A percentile compares a stretch with the other conserved stretches of the same genome.
Evolutionary conservation across 306 rosid genomes (phyloP).

Genomic region (Geum urbanum): DNA sequence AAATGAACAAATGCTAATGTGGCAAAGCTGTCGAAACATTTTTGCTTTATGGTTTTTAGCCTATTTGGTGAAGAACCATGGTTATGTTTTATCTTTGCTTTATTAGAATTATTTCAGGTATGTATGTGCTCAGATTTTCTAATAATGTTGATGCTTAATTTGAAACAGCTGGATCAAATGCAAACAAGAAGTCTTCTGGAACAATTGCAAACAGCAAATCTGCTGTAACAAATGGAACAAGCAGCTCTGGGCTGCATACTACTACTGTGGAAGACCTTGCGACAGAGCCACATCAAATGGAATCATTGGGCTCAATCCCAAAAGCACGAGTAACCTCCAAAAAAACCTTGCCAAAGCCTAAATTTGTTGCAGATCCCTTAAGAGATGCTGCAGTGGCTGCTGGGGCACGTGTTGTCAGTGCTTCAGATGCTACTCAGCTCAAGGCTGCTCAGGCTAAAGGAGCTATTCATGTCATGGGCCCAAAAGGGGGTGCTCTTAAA

Average conservation of each 20-base stretch:
- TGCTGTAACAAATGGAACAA: slow-evolving; percentile 27
- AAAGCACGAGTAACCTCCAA: slow-evolving; percentile 39
- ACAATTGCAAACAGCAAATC: slow-evolving; percentile 16
- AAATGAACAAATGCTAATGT: not conserved
- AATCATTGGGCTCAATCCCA: slow-evolving; percentile 33
- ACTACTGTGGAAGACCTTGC: slow-evolving; percentile 31
- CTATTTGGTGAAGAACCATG: not conserved
- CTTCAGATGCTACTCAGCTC: slow-evolving; percentile 41
- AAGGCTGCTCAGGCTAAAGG: slow-evolving; percentile 56
- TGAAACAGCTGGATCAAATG: slow-evolving; percentile 33
- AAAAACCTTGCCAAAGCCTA: slow-evolving; percentile 40
- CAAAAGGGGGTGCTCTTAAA: slow-evolving; percentile 32
- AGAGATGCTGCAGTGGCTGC: slow-evolving; percentile 60
- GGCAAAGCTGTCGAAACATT: not conserved
- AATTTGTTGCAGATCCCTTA: slow-evolving; percentile 31
- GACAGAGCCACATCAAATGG: slow-evolving; percentile 23
- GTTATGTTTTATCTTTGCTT: not conserved
- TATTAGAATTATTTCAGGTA: not conserved
- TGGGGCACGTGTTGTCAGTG: slow-evolving; percentile 61
- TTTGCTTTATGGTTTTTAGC: not conserved
- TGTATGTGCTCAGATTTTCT: not conserved
- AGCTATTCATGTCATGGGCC: slow-evolving; percentile 39
- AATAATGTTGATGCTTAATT: not conserved
- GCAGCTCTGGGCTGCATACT: slow-evolving; percentile 34
- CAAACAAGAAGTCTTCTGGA: slow-evolving; percentile 2